Base-by-base conservation (phyloP, 495 filamentous ascomycete genomes). In the Hypoxylon trugodes region DNA sequence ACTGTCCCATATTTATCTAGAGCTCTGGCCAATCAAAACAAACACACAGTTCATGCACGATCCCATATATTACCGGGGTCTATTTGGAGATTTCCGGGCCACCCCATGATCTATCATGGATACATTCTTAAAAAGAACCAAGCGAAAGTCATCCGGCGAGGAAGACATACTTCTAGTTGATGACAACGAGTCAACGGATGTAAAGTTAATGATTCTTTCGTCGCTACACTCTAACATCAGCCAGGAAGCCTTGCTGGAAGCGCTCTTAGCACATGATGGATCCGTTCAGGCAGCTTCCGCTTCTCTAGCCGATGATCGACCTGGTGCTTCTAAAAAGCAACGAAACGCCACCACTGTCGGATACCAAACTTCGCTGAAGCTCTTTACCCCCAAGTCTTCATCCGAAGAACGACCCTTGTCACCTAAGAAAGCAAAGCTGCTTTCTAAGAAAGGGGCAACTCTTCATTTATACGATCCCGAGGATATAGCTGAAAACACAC, bases 131-230 rank as follows among this genome's bases (percentile, higher is more conserved):
- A 79, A 73, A 25, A 61, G 75, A 15, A 69, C 65, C 19, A 82
- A 81, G 59, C 71, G 79, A 33, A 81, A 81, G 32, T 58, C 66
- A 9, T 72, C 68, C 48, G 58, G 65, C 18, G 6, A 47, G 15
- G 67, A 62, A 28, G 61, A 50, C 2, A 40, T 35, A n/a, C 36
- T 50, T 41, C 1, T n/a, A 16, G 54, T 59, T 41, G 70, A 76
- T 13, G 69, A 61, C 24, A 74, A 92, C 12, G 89, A 93, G 15
- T 88, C 90, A 3, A 98, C 94, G 0, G 94, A 98, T 66, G 75
- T 95, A 61, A 97, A 97, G 69, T 76, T 98, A 2, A 92, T 92
- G 1, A 82, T 93, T 1, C 81, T 98, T 4, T 79, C 87, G 1
- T 97, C 95, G 0, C 82, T 97, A 1, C 82, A 90, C 63, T 86